phyloP scores from a whole-genome alignment of 1,284 basidiomycete species.

The Chalciporus sp. region DNA sequence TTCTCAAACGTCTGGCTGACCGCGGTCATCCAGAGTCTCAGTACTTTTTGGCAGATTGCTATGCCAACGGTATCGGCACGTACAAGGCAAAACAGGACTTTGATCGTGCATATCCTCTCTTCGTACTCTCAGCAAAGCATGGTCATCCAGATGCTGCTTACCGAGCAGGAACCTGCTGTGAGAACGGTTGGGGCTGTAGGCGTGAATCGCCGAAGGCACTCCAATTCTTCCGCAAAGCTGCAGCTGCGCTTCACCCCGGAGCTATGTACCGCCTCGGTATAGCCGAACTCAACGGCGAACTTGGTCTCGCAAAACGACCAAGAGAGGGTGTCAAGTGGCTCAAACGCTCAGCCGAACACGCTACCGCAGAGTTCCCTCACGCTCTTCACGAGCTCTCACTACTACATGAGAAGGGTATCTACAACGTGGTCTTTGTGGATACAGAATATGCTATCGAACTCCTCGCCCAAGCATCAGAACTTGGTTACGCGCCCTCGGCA shows the following conservation, averaged over 20 bases:
- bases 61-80: conserved; percentile 95
- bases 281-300: conserved; percentile 94
- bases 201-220: conserved; percentile 91
- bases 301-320: conserved; percentile 83
- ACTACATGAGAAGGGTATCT: conserved; percentile 92
- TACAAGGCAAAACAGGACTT: conserved; percentile 91
- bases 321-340: conserved; percentile 99
- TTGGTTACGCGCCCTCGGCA: conserved; percentile 95
- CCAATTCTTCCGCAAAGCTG: conserved; percentile 93
- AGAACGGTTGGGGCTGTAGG: conserved; percentile 98
- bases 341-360: conserved; percentile 94
- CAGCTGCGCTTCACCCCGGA: conserved; percentile 88
- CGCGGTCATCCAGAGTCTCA: conserved; percentile 93
- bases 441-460: conserved; percentile 95
- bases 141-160: conserved; percentile 97
- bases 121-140: conserved; percentile 96
- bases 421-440: conserved; percentile 97
- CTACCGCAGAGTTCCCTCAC: conserved; percentile 94
- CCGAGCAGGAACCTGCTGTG: conserved; percentile 96
- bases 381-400: conserved; percentile 95
- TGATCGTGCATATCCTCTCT: conserved; percentile 94
- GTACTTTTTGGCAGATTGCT: conserved; percentile 98
- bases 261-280: conserved; percentile 97
- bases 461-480: conserved; percentile 91
- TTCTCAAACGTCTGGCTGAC: conserved; percentile 91